A percentile compares a stretch with the other conserved stretches of the same genome.
Evolutionary conservation across 2,329 filamentous ascomycete species (phyloP).

Genomic region (Fusarium secorum): DNA sequence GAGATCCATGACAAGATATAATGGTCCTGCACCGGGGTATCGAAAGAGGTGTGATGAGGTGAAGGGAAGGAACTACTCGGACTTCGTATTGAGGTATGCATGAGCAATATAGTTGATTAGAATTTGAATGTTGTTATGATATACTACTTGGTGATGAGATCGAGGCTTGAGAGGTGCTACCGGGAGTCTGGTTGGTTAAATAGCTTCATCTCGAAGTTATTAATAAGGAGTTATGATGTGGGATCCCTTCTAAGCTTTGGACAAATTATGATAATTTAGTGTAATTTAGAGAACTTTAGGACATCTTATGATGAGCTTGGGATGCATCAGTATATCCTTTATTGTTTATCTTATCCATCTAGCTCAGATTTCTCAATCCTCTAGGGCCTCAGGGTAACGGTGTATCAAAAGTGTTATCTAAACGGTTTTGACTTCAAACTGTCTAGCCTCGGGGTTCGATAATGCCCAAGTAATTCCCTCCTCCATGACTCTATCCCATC

Average conservation of each 20-base stretch:
- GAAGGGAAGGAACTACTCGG: constrained; percentile 38
- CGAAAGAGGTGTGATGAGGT: constrained; percentile 49
- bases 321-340: accelerated
- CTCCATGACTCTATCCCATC: constrained; percentile 55
- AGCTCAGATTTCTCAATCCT: accelerated
- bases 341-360: no score
- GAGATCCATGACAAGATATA: constrained; percentile 56
- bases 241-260: accelerated
- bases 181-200: no score
- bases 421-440: constrained; percentile 28
- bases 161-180: not conserved
- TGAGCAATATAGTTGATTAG: not conserved
- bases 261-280: accelerated
- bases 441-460: constrained; percentile 43
- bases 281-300: no score
- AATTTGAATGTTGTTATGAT: not conserved
- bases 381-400: no score
- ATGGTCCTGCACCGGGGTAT: constrained; percentile 55
- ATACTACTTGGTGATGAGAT: accelerated
- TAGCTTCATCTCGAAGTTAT: no score
- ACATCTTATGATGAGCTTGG: not conserved
- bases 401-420: no score
- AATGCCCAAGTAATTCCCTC: constrained; percentile 54
- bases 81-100: constrained; percentile 12
- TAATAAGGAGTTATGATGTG: not conserved